These are phyloP conservation scores for Phoma herbarum DNA, from an alignment of 2,329 filamentous ascomycete genomes.

Conservation along the genomic window DNA sequence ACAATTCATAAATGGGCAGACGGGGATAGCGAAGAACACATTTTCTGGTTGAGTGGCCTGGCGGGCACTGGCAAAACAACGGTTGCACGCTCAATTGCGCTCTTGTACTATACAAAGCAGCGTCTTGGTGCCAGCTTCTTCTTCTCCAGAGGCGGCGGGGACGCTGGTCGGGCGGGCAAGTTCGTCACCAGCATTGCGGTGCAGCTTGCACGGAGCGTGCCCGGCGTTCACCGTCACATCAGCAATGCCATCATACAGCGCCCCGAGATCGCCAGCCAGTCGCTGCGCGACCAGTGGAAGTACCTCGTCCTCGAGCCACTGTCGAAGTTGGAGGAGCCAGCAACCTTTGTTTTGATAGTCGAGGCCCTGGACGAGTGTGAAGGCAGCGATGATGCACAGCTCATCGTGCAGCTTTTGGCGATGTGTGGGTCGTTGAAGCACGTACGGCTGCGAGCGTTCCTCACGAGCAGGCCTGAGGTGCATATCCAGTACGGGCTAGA, in stretches of 20 bases:
- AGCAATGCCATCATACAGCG: slow-evolving; percentile 26
- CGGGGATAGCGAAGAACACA: slow-evolving; percentile 23
- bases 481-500: slow-evolving; percentile 32
- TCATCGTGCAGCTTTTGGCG: slow-evolving; percentile 27
- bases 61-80: slow-evolving; percentile 23
- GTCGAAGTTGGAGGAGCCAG: neutral
- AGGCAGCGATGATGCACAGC: slow-evolving; percentile 18
- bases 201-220: slow-evolving; percentile 20
- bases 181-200: slow-evolving; percentile 33
- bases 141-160: slow-evolving; percentile 26
- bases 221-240: slow-evolving; percentile 20
- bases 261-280: slow-evolving; percentile 14
- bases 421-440: slow-evolving; percentile 19
- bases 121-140: slow-evolving; percentile 26
- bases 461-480: slow-evolving; percentile 34
- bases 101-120: neutral
- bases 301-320: slow-evolving; percentile 23
- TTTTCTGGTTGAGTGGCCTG: slow-evolving; percentile 45
- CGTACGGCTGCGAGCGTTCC: slow-evolving; percentile 24
- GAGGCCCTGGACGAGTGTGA: slow-evolving; percentile 48
- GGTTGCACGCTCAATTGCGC: slow-evolving; percentile 30
- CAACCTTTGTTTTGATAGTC: slow-evolving; percentile 21
- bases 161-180: slow-evolving; percentile 21
- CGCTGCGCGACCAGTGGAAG: slow-evolving; percentile 20
- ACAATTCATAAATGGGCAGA: slow-evolving; percentile 34